phyloP scores from a whole-genome alignment of 140 eudicot species.

The Erigeron philadelphicus region DNA sequence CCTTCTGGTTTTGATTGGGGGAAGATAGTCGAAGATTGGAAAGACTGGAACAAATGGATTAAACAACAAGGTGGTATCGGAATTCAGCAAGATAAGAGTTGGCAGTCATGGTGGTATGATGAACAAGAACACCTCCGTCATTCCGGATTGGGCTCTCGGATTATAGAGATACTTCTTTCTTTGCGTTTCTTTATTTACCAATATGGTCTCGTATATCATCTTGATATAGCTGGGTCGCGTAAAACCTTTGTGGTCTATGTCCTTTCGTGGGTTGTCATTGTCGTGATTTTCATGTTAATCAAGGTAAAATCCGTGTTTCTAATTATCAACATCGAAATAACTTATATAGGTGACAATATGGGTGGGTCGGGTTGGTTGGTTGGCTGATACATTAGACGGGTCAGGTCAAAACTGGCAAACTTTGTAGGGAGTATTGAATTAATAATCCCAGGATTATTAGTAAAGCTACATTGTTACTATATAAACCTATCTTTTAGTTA shows the following conservation, averaged over 20 bases:
- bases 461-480: not conserved
- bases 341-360: not conserved
- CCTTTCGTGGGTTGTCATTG: constrained; percentile 90
- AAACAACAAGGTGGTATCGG: constrained; percentile 95
- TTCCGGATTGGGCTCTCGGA: constrained; percentile 59
- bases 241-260: constrained; percentile 62
- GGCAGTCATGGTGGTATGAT: constrained; percentile 99
- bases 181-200: constrained; percentile 83
- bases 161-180: constrained; percentile 75
- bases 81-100: constrained; percentile 82
- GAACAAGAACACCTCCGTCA: constrained; percentile 75
- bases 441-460: not conserved
- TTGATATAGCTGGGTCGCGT: constrained; percentile 63
- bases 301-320: constrained; percentile 51
- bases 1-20: constrained; percentile 94
- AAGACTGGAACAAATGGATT: constrained; percentile 97
- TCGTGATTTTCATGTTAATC: constrained; percentile 60
- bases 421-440: not conserved
- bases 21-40: constrained; percentile 88
- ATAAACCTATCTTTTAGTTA: not conserved
- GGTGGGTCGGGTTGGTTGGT: not conserved
- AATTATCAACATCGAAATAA: not conserved
- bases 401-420: not conserved
- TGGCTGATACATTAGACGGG: not conserved
- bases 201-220: constrained; percentile 89